Base-by-base conservation (phyloP, 495 filamentous ascomycete species). In the Cladorrhinum samala region DNA sequence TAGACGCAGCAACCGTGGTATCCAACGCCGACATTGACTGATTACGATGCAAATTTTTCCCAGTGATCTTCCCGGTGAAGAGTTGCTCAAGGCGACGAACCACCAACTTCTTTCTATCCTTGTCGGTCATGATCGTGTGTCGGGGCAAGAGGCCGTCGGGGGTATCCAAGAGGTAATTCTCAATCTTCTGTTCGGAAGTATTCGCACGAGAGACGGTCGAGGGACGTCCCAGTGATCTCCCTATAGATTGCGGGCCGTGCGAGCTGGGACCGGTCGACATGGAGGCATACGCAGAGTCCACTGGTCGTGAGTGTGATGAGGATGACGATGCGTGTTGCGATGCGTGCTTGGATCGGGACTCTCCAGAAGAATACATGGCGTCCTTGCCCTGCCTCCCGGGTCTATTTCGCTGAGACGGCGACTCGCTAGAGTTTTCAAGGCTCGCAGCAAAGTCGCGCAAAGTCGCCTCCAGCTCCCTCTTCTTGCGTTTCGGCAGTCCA, bases 211-310 rank as follows among this genome's bases (percentile, higher is more conserved):
- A 52, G 11, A 46, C 47, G 13, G 36, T 49, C n/a, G 56, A 63
- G 13, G 54, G 55, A 20, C 45, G 57, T 21, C 52, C 56, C 21
- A 59, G 51, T 21, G 61, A 71, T 38, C 64, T 61, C 16, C 59
- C 61, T 13, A 65, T 67, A 0, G 72, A 67, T 45, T 72, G 67
- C 2, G 72, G 56, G 1, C 53, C 62, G 20, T 65, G 44, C 9
- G 62, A 62, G 43, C 57, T 63, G 2, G 51, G 73, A 0, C 80
- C 81, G 2, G 68, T 74, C 3, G 85, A 84, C 73, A 87, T 80
- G 24, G 87, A 89, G 5, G 79, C 84, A 68, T 90, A 89, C 5
- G 80, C 87, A 7, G 87, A 90, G 58, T 90, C 87, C 6, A 82
- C 71, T 11, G 74, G 76, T 48, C 74, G 77, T 13, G 74, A 77